A percentile compares a stretch with the other conserved stretches of the same genome.
These are phyloP conservation scores for Pestalotiopsis sp. DNA, from an alignment of 2,329 filamentous ascomycete genomes.

Conservation along the genomic window DNA sequence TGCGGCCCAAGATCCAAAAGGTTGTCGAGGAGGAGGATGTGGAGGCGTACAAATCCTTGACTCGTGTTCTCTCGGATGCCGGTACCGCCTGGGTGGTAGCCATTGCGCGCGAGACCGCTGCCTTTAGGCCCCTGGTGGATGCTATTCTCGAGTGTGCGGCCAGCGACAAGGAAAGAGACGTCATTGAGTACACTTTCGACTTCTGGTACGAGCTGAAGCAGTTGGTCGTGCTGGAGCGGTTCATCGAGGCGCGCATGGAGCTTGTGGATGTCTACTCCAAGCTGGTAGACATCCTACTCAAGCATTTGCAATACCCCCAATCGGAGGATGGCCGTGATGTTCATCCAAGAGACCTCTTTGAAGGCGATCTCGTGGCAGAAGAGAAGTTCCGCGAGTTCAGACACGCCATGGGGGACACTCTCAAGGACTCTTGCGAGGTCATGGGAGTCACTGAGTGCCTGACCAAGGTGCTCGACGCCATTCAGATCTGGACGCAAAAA, in stretches of 20 bases:
- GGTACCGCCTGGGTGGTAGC: conserved; percentile 94
- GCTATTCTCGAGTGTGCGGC: conserved; percentile 89
- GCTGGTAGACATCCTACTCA: conserved; percentile 90
- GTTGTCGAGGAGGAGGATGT: conserved; percentile 79
- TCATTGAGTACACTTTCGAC: conserved; percentile 89
- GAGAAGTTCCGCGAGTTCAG: conserved; percentile 97
- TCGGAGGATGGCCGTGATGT: conserved; percentile 73
- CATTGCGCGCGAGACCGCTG: conserved; percentile 78
- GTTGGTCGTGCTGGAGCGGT: conserved; percentile 88
- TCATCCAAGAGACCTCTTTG: conserved; percentile 72
- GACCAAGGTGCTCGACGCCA: conserved; percentile 82
- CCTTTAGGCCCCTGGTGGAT: conserved; percentile 86
- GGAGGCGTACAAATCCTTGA: conserved; percentile 85
- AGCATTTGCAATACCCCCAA: conserved; percentile 83
- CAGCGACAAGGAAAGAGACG: conserved; percentile 85
- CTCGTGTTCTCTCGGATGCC: conserved; percentile 88
- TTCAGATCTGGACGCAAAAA: conserved; percentile 85
- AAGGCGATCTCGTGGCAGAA: conserved; percentile 92
- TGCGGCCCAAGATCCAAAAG: conserved; percentile 76
- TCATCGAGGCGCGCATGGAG: conserved; percentile 77
- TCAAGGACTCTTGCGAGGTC: conserved; percentile 96
- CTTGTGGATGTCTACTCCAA: conserved; percentile 83
- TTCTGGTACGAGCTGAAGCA: conserved; percentile 99
- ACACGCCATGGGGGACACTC: conserved; percentile 94
- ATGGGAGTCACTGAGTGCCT: conserved; percentile 92